These are phyloP conservation scores for Clitopilus hobsonii DNA, from an alignment of 768 basidiomycete genomes.

Conservation along the genomic window DNA sequence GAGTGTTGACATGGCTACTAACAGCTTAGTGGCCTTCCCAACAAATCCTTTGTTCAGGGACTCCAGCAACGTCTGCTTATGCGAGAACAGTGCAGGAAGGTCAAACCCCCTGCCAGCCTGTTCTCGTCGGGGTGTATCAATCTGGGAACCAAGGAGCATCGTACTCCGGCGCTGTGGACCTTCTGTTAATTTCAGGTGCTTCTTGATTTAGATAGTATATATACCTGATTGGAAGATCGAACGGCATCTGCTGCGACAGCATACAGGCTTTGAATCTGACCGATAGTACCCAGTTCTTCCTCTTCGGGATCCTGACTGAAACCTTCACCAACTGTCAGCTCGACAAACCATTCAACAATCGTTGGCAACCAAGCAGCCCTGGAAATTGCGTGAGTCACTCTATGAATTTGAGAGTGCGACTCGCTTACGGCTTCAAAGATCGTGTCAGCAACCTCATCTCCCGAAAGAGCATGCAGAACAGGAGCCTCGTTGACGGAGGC, in stretches of 20 bases:
- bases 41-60: slow-evolving; percentile 42
- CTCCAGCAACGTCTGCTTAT: slow-evolving; percentile 32
- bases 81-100: slow-evolving; percentile 30
- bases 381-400: background rate
- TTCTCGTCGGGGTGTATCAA: slow-evolving; percentile 10
- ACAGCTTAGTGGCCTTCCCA: slow-evolving; percentile 47
- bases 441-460: slow-evolving; percentile 61
- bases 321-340: slow-evolving; percentile 29
- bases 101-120: slow-evolving; percentile 16
- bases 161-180: slow-evolving; percentile 38
- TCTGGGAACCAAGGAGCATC: slow-evolving; percentile 26
- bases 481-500: slow-evolving; percentile 52
- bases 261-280: slow-evolving; percentile 47
- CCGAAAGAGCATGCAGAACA: slow-evolving; percentile 57
- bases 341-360: slow-evolving; percentile 39
- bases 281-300: slow-evolving; percentile 35
- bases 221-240: slow-evolving; percentile 40
- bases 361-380: slow-evolving; percentile 46
- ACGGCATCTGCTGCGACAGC: slow-evolving; percentile 42
- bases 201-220: slow-evolving; percentile 12
- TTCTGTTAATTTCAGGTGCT: slow-evolving; percentile 5
- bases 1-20: slow-evolving; percentile 58
- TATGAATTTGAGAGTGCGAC: background rate
- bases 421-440: slow-evolving; percentile 57
- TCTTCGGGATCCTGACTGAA: slow-evolving; percentile 34